Evolutionary conservation across 495 filamentous ascomycete genomes (phyloP).

Genomic region (Zalerion maritima): DNA sequence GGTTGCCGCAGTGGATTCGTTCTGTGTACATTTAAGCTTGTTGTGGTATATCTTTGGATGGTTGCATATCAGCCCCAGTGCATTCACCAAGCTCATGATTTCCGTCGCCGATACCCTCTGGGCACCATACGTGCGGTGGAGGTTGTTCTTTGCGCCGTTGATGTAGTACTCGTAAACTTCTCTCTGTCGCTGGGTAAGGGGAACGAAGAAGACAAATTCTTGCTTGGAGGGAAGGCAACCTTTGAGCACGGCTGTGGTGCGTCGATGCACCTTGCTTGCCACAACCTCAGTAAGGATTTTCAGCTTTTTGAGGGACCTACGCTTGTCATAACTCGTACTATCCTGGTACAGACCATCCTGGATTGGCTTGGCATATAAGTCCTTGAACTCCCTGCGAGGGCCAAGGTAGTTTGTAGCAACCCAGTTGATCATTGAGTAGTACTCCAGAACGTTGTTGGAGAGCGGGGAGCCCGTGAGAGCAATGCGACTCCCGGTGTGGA

Average conservation of each 20-base stretch:
- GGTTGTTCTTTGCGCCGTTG: constrained; percentile 7
- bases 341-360: constrained; percentile 51
- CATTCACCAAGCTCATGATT: constrained; percentile 22
- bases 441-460: constrained; percentile 69
- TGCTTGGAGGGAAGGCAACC: constrained; percentile 53
- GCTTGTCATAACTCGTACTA: constrained; percentile 36
- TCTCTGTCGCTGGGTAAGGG: constrained; percentile 51
- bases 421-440: constrained; percentile 80
- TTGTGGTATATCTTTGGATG: constrained; percentile 54
- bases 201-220: constrained; percentile 67
- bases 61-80: constrained; percentile 54
- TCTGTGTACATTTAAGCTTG: constrained; percentile 30
- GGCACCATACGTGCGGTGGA: too few species aligned
- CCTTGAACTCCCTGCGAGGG: constrained; percentile 44
- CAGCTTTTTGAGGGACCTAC: constrained; percentile 48
- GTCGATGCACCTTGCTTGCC: constrained; percentile 64
- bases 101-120: too few species aligned
- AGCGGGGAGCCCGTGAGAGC: constrained; percentile 81
- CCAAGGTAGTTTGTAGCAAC: constrained; percentile 68
- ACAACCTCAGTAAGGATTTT: constrained; percentile 56
- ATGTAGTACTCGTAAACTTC: constrained; percentile 49
- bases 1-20: constrained; percentile 1
- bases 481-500: constrained; percentile 59
- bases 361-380: constrained; percentile 60
- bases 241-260: constrained; percentile 50